Conservation (phyloP, 352 stramenopile species). For the Plasmopara viticola region DNA sequence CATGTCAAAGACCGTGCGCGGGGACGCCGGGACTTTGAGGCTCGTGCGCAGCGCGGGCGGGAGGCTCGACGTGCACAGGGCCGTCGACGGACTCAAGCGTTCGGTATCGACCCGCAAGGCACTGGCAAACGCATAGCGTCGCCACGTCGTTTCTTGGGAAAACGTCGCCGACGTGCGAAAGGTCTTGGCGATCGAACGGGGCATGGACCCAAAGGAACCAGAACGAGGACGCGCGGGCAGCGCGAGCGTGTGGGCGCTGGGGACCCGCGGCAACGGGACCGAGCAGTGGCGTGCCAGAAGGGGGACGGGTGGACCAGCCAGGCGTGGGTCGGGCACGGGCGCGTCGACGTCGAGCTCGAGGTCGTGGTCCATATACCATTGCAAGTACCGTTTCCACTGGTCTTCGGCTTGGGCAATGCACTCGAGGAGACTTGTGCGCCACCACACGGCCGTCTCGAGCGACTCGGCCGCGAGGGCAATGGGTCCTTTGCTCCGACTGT, state of each 20-base stretch:
- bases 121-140: constrained; percentile 66
- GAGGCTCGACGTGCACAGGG: constrained; percentile 21
- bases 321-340: too few species aligned
- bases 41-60: constrained; percentile 66
- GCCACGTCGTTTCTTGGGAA: constrained; percentile 70
- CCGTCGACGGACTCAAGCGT: constrained; percentile 35
- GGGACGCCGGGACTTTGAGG: constrained; percentile 57
- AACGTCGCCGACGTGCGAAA: constrained; percentile 75
- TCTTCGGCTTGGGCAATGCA: constrained; percentile 80
- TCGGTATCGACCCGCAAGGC: constrained; percentile 70
- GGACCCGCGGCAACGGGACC: constrained; percentile 2
- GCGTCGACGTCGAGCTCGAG: constrained; percentile 30
- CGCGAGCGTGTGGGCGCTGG: neutral
- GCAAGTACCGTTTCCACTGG: constrained; percentile 80
- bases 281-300: neutral
- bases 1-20: constrained; percentile 70
- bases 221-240: constrained; percentile 14
- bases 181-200: constrained; percentile 71
- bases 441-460: constrained; percentile 77
- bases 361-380: constrained; percentile 84
- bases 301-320: too few species aligned
- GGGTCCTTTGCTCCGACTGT: constrained; percentile 61
- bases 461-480: constrained; percentile 78
- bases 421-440: constrained; percentile 79
- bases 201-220: constrained; percentile 64